Conservation (phyloP, 1,139 yeast species). For the Suhomyces kunorum region DNA sequence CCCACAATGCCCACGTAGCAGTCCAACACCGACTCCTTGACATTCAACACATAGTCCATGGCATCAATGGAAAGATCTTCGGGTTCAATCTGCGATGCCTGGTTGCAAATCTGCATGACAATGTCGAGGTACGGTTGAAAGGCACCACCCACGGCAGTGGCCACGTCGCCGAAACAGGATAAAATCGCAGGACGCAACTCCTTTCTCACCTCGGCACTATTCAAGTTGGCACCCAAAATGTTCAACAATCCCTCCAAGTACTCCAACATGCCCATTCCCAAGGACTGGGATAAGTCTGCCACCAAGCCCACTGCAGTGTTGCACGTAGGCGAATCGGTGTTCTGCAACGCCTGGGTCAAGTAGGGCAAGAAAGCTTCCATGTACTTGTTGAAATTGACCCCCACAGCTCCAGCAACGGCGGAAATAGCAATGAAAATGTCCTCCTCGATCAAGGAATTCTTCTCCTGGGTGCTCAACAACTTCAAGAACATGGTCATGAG, state of each 20-base stretch:
- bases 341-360: constrained; percentile 73
- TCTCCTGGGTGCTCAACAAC: constrained; percentile 58
- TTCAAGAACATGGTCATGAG: constrained; percentile 82
- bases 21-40: constrained; percentile 86
- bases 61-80: constrained; percentile 70
- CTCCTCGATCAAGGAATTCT: constrained; percentile 86
- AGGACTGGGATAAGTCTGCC: constrained; percentile 94
- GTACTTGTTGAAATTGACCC: constrained; percentile 67
- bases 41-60: constrained; percentile 68
- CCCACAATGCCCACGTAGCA: constrained; percentile 95
- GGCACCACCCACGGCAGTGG: constrained; percentile 76
- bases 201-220: constrained; percentile 64
- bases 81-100: constrained; percentile 55
- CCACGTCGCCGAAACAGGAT: constrained; percentile 96
- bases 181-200: constrained; percentile 85
- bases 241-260: constrained; percentile 83
- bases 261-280: constrained; percentile 60
- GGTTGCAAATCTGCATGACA: constrained; percentile 70
- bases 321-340: constrained; percentile 80
- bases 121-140: constrained; percentile 76
- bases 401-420: constrained; percentile 81
- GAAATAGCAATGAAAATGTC: constrained; percentile 91
- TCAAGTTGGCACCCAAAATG: constrained; percentile 71
- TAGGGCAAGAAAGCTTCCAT: constrained; percentile 83
- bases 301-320: constrained; percentile 91